Base-by-base conservation (phyloP, 352 stramenopile genomes). In the Aphanomyces cochlioides region DNA sequence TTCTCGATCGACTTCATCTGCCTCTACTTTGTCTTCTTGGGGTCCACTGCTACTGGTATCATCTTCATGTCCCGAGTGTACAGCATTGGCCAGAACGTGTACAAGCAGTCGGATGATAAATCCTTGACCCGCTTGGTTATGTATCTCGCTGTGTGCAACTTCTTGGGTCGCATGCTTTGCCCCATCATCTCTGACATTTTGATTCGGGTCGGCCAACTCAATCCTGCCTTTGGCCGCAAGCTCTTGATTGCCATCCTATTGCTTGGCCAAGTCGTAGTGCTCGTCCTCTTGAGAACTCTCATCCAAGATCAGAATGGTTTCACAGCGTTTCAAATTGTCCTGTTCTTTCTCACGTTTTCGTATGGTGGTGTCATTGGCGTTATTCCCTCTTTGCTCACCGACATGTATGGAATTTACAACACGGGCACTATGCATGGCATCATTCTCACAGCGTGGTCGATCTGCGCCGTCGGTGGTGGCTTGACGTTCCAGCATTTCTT, bases 321-420 rank as follows among this genome's bases (percentile, higher is more conserved):
- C 78, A 76, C 72, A 37, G 61, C 77, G 2, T 92, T 92, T 53
- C 73, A 83, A 17, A 65, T 64, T 8, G 76, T 82, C n/a, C 73
- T 89, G 28, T 93, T 88, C 72, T 79, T 90, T 66, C 40, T 93
- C 4, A 90, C 85, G 40, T 72, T 82, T 12, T 82, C 78, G 56
- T 93, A 93, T 65, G 84, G 85, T 28, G 87, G 84, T 28, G 83
- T 81, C 19, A 90, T 92, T 36, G 84, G 83, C 48, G 88, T 76
- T 12, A 90, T 92, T 65, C 84, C 84, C 39, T 81, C 74, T 36
- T 89, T 92, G 66, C 64, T 93, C 36, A 90, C 84, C 0, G 85
- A 92, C 60, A 93, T 92, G 83, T 93, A 92, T 60, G 85, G 85
- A 15, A 82, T 83, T 2, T 90, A 77, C 69, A 72, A 75, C 60